A percentile compares a stretch with the other conserved stretches of the same genome.
Conservation (phyloP, 257 asterid genomes). For the Cynanchum wilfordii region DNA sequence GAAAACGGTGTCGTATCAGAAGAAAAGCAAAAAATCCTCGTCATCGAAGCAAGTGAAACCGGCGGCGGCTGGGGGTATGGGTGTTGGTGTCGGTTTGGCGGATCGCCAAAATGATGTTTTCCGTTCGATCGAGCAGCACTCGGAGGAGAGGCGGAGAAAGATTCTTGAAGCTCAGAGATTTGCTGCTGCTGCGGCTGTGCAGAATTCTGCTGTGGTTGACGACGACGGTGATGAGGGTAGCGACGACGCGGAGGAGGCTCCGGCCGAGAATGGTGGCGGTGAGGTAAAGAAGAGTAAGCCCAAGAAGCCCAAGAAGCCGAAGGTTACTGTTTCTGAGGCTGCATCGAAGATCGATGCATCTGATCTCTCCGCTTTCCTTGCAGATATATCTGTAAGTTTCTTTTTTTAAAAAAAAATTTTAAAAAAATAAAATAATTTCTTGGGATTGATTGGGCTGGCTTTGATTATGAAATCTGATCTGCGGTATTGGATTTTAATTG, state of each 20-base stretch:
- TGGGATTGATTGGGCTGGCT: not conserved
- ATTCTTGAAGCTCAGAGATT: conserved; percentile 19
- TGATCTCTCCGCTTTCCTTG: conserved; percentile 33
- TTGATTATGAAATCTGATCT: conserved; percentile 7
- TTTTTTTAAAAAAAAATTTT: too few species aligned
- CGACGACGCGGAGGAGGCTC: conserved; percentile 9
- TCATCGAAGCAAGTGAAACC: conserved; percentile 11
- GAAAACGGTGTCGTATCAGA: conserved; percentile 36
- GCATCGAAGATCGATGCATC: conserved; percentile 35
- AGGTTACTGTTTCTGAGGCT: conserved; percentile 39
- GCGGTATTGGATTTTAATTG: not conserved
- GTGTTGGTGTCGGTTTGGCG: not conserved
- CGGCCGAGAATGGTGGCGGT: conserved; percentile 20
- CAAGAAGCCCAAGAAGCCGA: conserved; percentile 38
- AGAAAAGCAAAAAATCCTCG: conserved; percentile 17
- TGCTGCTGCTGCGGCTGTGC: conserved; percentile 9
- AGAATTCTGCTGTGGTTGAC: conserved; percentile 10
- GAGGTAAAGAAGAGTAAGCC: conserved; percentile 30
- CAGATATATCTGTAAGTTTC: conserved; percentile 29
- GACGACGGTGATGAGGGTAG: conserved; percentile 20
- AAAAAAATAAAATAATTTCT: not conserved
- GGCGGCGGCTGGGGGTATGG: not conserved
- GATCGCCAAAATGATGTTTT: conserved; percentile 24
- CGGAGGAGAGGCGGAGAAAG: conserved; percentile 20
- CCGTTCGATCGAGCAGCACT: conserved; percentile 27